These are phyloP conservation scores for Alternaria consortialis DNA, from an alignment of 2,329 filamentous ascomycete species.

Conservation along the genomic window DNA sequence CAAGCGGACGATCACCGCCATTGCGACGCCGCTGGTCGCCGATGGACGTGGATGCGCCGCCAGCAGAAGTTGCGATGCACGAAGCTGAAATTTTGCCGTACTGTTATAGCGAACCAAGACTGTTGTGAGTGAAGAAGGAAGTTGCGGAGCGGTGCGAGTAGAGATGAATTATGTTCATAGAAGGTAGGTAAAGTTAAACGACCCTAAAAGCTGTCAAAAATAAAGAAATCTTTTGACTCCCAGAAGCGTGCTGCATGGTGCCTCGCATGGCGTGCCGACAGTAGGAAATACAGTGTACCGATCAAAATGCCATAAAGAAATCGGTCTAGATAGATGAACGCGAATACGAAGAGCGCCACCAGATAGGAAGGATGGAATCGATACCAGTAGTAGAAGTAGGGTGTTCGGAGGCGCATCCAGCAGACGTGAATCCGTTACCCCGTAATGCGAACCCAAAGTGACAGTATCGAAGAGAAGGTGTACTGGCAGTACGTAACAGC, in stretches of 20 bases:
- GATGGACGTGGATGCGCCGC: background rate
- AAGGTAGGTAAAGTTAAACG: conserved; percentile 32
- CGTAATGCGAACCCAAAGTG: conserved; percentile 35
- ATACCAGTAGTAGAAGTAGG: conserved; percentile 25
- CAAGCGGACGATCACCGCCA: conserved; percentile 10
- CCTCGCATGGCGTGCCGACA: conserved; percentile 30
- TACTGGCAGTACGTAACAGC: conserved; percentile 48
- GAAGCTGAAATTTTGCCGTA: background rate
- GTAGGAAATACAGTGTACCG: conserved; percentile 42
- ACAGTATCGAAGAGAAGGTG: conserved; percentile 35
- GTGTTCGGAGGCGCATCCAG: conserved; percentile 38
- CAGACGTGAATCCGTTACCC: conserved; percentile 38
- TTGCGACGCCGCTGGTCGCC: conserved; percentile 3
- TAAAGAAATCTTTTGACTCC: conserved; percentile 36
- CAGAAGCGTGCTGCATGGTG: conserved; percentile 28
- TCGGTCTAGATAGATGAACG: conserved; percentile 37
- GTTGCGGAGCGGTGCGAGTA: background rate
- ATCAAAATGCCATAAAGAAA: conserved; percentile 42
- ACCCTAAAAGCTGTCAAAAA: conserved; percentile 20
- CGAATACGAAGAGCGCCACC: conserved; percentile 21
- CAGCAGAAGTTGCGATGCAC: background rate
- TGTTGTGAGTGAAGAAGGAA: background rate
- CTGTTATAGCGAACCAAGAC: background rate
- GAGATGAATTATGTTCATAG: conserved; percentile 46
- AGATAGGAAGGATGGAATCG: conserved; percentile 21